Evolutionary conservation across 805 yeast species (phyloP).

Genomic region (Isabelozyma gotoi): DNA sequence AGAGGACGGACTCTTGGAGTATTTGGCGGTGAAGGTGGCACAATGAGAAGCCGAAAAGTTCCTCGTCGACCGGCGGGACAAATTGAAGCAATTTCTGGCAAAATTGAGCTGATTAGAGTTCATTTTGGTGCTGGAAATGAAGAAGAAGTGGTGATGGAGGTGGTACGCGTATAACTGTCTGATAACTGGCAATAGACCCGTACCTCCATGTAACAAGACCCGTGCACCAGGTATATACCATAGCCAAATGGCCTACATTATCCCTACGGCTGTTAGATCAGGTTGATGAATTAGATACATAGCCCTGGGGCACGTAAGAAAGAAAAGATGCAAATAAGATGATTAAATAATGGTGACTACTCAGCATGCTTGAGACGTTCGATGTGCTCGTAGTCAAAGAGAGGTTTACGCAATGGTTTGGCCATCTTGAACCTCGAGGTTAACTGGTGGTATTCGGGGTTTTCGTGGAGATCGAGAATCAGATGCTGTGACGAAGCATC

Average conservation of each 20-base stretch:
- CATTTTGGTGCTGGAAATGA: background rate
- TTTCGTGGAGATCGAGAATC: constrained; percentile 13
- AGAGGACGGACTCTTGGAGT: background rate
- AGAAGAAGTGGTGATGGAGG: background rate
- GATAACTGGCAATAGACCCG: background rate
- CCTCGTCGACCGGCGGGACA: background rate
- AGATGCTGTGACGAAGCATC: constrained; percentile 18
- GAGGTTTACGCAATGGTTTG: constrained; percentile 21
- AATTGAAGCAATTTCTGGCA: background rate
- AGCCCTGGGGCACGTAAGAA: no score
- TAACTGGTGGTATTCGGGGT: constrained; percentile 22
- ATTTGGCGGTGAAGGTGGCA: background rate
- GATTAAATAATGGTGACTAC: background rate
- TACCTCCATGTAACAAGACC: no score
- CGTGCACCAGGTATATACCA: no score
- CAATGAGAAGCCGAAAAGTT: background rate
- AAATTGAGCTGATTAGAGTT: background rate
- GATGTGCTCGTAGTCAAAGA: constrained; percentile 24
- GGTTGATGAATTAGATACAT: no score
- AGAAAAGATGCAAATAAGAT: no score
- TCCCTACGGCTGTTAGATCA: no score
- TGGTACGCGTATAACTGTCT: no score
- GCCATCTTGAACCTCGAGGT: constrained; percentile 25
- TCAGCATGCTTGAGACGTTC: constrained; percentile 16
- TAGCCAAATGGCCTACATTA: no score